phyloP scores from a whole-genome alignment of 2,329 filamentous ascomycete species.

The Claviceps monticola region DNA sequence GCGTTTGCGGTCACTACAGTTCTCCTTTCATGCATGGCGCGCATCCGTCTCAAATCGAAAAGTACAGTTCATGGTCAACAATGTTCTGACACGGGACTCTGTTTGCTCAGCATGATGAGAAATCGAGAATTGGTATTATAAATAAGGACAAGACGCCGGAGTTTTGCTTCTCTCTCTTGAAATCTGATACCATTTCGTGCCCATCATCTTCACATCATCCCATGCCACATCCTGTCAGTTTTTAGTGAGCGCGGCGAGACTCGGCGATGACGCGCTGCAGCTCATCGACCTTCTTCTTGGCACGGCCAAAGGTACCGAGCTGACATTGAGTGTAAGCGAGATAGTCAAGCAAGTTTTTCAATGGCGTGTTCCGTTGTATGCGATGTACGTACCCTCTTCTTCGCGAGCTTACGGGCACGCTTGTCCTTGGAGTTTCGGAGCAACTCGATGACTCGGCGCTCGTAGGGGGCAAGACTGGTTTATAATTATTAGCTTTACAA shows the following conservation, averaged over 20 bases:
- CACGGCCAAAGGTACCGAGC: constrained; percentile 97
- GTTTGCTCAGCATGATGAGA: too few relatives aligned
- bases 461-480: constrained; percentile 71
- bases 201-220: neutral
- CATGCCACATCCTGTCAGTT: neutral
- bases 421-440: constrained; percentile 99
- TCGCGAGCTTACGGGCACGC: constrained; percentile 95
- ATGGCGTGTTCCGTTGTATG: neutral
- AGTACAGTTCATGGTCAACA: too few relatives aligned
- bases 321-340: constrained; percentile 23
- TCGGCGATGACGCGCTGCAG: constrained; percentile 96
- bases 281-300: constrained; percentile 99
- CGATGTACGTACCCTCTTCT: constrained; percentile 72
- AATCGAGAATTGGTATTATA: too few relatives aligned
- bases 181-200: neutral
- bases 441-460: constrained; percentile 97
- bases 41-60: too few relatives aligned
- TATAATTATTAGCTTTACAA: neutral
- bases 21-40: too few relatives aligned
- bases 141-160: too few relatives aligned
- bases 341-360: neutral
- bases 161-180: neutral
- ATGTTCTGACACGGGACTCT: too few relatives aligned
- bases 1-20: too few relatives aligned
- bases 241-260: constrained; percentile 60